Evolutionary conservation across 2,329 filamentous ascomycete species (phyloP).

Genomic region (Neofusicoccum umdonicola): DNA sequence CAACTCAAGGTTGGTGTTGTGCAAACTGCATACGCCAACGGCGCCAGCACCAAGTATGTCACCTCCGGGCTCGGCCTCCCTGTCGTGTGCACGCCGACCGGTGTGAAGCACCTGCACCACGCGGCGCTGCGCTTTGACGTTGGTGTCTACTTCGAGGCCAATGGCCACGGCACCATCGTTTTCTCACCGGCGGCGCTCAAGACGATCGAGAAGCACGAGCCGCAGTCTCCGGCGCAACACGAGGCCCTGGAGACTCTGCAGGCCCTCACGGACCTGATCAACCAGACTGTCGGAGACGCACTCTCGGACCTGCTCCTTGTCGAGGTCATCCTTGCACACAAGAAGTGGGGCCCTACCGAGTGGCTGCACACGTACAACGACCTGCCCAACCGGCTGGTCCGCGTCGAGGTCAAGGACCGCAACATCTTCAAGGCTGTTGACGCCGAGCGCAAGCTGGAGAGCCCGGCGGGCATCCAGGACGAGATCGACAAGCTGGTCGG

Average conservation of each 20-base stretch:
- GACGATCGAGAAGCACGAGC: constrained; percentile 73
- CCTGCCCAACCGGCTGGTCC: constrained; percentile 90
- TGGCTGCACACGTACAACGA: constrained; percentile 94
- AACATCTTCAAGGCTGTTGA: constrained; percentile 88
- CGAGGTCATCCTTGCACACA: constrained; percentile 93
- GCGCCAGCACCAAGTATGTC: constrained; percentile 88
- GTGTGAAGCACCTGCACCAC: constrained; percentile 96
- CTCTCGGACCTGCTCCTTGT: constrained; percentile 94
- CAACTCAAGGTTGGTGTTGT: constrained; percentile 90
- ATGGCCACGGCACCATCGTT: constrained; percentile 93
- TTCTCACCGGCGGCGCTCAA: constrained; percentile 84
- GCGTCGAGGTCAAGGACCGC: constrained; percentile 85
- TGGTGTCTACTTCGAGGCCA: constrained; percentile 97
- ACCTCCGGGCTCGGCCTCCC: constrained; percentile 83
- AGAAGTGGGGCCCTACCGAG: constrained; percentile 83
- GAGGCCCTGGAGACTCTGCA: constrained; percentile 81
- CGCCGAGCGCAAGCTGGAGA: constrained; percentile 82
- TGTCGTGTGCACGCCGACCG: constrained; percentile 89
- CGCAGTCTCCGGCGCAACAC: constrained; percentile 88
- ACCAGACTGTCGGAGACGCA: constrained; percentile 96
- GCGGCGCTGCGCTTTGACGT: constrained; percentile 94
- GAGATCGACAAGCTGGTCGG: constrained; percentile 84
- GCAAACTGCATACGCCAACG: constrained; percentile 97
- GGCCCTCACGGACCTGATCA: constrained; percentile 86
- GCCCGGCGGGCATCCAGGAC: constrained; percentile 74